Percentiles rank a stretch among this genome's conserved stretches.
Evolutionary conservation across 441 rosid species (phyloP).

Genomic region (Adansonia gregorii): DNA sequence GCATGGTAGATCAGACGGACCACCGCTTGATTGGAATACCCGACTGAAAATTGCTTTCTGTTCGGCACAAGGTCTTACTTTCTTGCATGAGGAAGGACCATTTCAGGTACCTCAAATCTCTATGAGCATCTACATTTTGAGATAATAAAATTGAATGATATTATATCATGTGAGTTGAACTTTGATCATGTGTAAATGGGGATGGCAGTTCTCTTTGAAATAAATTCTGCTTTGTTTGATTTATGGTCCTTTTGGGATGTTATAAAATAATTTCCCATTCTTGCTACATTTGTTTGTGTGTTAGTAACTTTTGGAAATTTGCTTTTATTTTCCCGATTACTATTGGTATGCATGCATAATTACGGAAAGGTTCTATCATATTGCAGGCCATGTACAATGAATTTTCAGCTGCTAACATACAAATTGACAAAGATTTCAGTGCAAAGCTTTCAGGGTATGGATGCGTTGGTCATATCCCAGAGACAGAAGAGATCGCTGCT

Average conservation of each 20-base stretch:
- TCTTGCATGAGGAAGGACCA: slow-evolving; percentile 98
- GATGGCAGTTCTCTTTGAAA: not conserved
- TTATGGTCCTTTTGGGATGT: not conserved
- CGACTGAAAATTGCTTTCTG: slow-evolving; percentile 90
- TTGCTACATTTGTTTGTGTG: not conserved
- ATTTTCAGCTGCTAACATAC: slow-evolving; percentile 88
- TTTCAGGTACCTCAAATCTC: slow-evolving; percentile 68
- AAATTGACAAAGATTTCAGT: slow-evolving; percentile 94
- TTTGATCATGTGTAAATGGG: slow-evolving; percentile 9
- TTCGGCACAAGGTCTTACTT: slow-evolving; percentile 89
- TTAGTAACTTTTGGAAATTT: slow-evolving; percentile 1
- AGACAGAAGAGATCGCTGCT: slow-evolving; percentile 62
- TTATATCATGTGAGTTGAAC: not conserved
- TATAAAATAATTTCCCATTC: not conserved
- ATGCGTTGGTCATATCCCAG: slow-evolving; percentile 76
- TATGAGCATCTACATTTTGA: not conserved
- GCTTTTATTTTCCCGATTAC: slow-evolving; percentile 3
- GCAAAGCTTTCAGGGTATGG: slow-evolving; percentile 99
- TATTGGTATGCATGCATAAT: not conserved
- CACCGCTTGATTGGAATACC: slow-evolving; percentile 94
- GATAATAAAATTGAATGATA: slow-evolving; percentile 2
- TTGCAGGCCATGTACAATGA: slow-evolving; percentile 97
- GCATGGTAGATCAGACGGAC: slow-evolving; percentile 88
- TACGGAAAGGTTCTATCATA: slow-evolving; percentile 12
- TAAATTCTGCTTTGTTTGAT: not conserved